phyloP scores from a whole-genome alignment of 345 rosid genomes.

The Pelargonium nanum region DNA sequence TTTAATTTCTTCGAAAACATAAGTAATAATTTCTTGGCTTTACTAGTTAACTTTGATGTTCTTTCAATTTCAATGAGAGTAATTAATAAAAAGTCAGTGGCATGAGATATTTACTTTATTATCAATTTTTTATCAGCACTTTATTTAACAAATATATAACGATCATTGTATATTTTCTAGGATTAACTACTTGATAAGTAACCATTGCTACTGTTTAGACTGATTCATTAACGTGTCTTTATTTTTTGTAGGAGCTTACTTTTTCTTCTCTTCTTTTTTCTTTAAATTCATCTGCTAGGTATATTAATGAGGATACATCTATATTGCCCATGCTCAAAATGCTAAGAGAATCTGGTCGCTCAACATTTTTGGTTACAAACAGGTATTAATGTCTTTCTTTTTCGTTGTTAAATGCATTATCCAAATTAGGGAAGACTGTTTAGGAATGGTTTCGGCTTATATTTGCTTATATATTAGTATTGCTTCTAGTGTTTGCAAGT shows the following conservation, averaged over 20 bases:
- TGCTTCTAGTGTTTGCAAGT: neutral
- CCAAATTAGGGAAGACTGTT: neutral
- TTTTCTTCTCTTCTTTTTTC: neutral
- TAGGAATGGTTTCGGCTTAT: neutral
- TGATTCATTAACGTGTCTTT: too few relatives aligned
- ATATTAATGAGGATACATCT: constrained; percentile 65
- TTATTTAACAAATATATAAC: too few relatives aligned
- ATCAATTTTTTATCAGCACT: too few relatives aligned
- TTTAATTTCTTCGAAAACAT: neutral
- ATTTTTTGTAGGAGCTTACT: too few relatives aligned
- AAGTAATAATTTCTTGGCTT: neutral
- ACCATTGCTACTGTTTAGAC: too few relatives aligned
- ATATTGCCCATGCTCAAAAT: constrained; percentile 82
- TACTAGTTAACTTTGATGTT: neutral
- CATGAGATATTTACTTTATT: neutral
- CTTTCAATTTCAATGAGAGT: neutral
- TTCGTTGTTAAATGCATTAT: neutral
- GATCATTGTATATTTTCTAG: neutral
- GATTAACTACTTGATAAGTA: neutral
- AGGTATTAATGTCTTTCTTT: constrained; percentile 31
- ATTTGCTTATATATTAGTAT: neutral
- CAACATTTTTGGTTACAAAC: constrained; percentile 95
- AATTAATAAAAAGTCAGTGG: neutral
- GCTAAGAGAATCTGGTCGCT: constrained; percentile 87
- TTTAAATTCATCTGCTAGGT: constrained; percentile 29